Base-by-base conservation (phyloP, 1,139 yeast genomes). In the Yamadazyma jaroonii region DNA sequence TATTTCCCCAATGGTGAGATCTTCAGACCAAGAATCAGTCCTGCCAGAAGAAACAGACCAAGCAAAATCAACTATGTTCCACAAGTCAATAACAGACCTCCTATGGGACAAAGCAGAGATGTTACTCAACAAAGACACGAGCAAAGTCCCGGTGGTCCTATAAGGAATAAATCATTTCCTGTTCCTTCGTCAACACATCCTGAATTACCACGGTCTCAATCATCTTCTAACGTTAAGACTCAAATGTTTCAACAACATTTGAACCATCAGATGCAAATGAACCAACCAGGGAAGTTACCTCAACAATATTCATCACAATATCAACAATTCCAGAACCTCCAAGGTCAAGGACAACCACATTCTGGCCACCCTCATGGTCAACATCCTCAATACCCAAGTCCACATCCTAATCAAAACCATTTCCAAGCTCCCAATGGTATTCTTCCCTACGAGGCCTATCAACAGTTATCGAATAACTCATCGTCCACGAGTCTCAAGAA, bases 1-100 rank as follows among this genome's bases (percentile, higher is more conserved):
- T 67, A 61, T 44, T 76, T 75, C 48, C 80, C 81, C 9, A 75
- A 76, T 50, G 81, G 81, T 35, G 81, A 75, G 49, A 64, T 74
- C 4, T 76, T 75, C 49, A 57, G 74, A 25, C 80, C 81, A 1
- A 51, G 79, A 31, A 52, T 53, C 32, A 56, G 64, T 11, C 72
- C 75, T 1, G 44, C 61, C 9, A 42, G 45, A 31, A 58, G 77
- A 38, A 52, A 63, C 34, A 57, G 71, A 39, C 77, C 77, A 6
- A 49, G 48, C 11, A 61, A 62, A 42, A 43, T 63, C 30, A 45
- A 41, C 37, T 26, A 37, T 17, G 35, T 31, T 11, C 41, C 41
- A 4, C 34, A 29, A 20, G 30, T 25, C 11, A 38, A 31, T 24
- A 32, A 33, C 12, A 30, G 29, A 14, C 35, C 38, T 24, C 31